Percentiles rank a stretch among this genome's conserved stretches.
These are phyloP conservation scores for Phytophthora cryptogea DNA, from an alignment of 352 stramenopile species.

Conservation along the genomic window DNA sequence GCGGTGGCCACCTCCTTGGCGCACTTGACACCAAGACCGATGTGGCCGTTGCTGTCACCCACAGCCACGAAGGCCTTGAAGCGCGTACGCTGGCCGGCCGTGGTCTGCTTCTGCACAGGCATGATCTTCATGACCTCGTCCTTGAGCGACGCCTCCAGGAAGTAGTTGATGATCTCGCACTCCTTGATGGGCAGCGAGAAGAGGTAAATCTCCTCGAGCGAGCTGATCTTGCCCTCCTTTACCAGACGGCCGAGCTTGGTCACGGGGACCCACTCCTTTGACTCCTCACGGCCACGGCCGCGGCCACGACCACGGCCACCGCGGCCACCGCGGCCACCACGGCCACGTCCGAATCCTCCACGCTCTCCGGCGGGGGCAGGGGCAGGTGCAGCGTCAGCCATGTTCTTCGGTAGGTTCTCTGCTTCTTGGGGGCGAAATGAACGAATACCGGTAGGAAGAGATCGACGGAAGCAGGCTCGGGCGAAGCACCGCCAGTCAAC, in stretches of 20 bases:
- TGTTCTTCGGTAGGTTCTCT: conserved; percentile 44
- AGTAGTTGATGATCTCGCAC: conserved; percentile 99
- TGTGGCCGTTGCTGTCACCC: conserved; percentile 98
- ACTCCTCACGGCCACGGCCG: conserved; percentile 88
- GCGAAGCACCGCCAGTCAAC: conserved; percentile 45
- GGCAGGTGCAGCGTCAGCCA: conserved; percentile 74
- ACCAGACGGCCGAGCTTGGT: conserved; percentile 99
- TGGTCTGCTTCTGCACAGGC: conserved; percentile 99
- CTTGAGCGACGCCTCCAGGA: conserved; percentile 98
- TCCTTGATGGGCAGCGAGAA: conserved; percentile 99
- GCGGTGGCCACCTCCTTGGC: conserved; percentile 98
- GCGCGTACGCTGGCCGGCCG: conserved; percentile 98
- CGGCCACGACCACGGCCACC: conserved; percentile 84
- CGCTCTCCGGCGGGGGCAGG: conserved; percentile 83
- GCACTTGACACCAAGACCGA: conserved; percentile 99
- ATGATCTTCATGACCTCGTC: conserved; percentile 99
- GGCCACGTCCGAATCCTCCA: conserved; percentile 93
- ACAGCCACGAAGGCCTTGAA: conserved; percentile 99
- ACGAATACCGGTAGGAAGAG: conserved; percentile 56
- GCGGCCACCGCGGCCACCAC: conserved; percentile 84
- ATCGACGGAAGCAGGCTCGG: background rate
- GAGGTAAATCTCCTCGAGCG: conserved; percentile 99
- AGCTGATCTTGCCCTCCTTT: conserved; percentile 99
- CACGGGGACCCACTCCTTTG: conserved; percentile 98
- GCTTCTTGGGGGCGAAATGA: conserved; percentile 84